Evolutionary conservation across 192 early-diverging fungal species (phyloP).

Genomic region (Backusella liffmaniae): DNA sequence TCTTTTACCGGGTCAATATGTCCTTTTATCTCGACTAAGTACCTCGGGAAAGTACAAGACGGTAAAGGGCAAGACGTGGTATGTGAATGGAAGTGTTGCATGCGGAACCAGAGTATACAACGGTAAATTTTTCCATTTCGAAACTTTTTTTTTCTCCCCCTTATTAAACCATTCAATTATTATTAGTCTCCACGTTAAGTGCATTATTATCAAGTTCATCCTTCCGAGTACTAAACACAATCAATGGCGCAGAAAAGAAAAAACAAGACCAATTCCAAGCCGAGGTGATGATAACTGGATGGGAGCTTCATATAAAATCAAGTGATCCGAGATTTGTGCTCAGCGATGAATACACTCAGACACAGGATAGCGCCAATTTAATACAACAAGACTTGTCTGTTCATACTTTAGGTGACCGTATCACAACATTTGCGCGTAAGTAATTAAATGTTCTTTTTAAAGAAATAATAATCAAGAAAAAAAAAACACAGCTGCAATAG

Average conservation of each 20-base stretch:
- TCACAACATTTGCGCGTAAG: slow-evolving; percentile 9
- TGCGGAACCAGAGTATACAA: slow-evolving; percentile 24
- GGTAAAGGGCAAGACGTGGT: slow-evolving; percentile 14
- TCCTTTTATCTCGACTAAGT: slow-evolving; percentile 12
- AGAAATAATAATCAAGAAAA: background rate
- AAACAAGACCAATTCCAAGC: slow-evolving; percentile 20
- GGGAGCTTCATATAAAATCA: slow-evolving; percentile 17
- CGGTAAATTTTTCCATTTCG: slow-evolving; percentile 4
- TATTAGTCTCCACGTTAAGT: slow-evolving; percentile 13
- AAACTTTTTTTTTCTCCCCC: background rate
- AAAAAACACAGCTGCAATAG: background rate
- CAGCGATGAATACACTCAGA: background rate
- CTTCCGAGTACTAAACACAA: background rate
- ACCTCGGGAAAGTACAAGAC: slow-evolving; percentile 11
- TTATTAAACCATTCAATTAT: background rate
- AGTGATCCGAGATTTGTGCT: background rate
- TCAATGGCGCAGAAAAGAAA: background rate
- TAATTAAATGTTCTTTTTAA: background rate
- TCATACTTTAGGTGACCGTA: slow-evolving; percentile 6
- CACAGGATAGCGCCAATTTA: background rate
- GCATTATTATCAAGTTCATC: slow-evolving; percentile 10
- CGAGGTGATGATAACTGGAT: slow-evolving; percentile 13
- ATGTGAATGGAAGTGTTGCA: slow-evolving; percentile 25
- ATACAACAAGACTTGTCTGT: background rate
- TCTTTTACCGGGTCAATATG: slow-evolving; percentile 17